Evolutionary conservation across 2,329 filamentous ascomycete species (phyloP).

Genomic region (Colletotrichum eleusines): DNA sequence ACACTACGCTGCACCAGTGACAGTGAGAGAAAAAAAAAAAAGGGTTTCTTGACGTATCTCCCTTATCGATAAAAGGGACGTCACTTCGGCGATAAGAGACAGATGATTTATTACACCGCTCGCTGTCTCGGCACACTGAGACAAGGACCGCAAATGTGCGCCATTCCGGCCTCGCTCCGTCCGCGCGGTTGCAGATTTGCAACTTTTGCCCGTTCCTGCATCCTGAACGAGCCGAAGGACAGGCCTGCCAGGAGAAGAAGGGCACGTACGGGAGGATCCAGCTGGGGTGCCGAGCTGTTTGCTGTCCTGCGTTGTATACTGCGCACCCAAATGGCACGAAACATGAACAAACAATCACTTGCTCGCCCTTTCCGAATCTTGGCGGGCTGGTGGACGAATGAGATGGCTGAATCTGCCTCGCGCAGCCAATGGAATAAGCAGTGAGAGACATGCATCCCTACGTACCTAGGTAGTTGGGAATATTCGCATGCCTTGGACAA

Average conservation of each 20-base stretch:
- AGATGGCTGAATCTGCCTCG: not conserved
- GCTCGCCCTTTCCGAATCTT: not conserved
- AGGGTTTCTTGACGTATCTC: too few relatives aligned
- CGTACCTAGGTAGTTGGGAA: not conserved
- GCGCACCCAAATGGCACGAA: not conserved
- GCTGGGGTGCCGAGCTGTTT: too few relatives aligned
- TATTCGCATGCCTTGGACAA: not conserved
- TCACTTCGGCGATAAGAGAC: not conserved
- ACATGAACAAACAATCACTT: not conserved
- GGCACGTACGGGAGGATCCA: too few relatives aligned
- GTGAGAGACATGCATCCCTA: too few relatives aligned
- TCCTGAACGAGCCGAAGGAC: not conserved
- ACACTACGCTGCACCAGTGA: too few relatives aligned
- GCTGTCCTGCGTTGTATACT: too few relatives aligned
- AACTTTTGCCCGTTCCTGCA: conserved; percentile 4
- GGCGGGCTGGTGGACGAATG: not conserved
- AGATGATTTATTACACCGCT: not conserved
- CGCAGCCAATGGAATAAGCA: not conserved
- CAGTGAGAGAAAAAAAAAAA: too few relatives aligned
- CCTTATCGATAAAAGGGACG: conserved; percentile 4
- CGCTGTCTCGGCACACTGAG: not conserved
- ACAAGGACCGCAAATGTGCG: not conserved
- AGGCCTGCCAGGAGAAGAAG: not conserved
- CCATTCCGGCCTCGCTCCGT: not conserved
- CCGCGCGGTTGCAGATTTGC: not conserved